Evolutionary conservation across 306 rosid species (phyloP).

Genomic region (Rosa multiflora): DNA sequence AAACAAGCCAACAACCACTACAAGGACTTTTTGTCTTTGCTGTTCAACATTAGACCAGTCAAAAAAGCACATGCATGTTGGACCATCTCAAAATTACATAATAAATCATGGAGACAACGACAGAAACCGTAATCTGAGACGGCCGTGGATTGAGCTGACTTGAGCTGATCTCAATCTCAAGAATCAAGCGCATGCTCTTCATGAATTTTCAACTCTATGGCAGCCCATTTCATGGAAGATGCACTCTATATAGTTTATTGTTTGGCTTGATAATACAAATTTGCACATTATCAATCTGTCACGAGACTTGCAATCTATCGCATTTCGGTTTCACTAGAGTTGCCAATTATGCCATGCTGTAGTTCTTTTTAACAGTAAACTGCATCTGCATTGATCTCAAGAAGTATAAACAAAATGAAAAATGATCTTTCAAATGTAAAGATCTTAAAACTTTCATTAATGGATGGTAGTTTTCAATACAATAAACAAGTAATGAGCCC

Average conservation of each 20-base stretch:
- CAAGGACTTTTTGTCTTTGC: background rate
- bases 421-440: background rate
- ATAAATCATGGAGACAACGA: background rate
- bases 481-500: slow-evolving; percentile 35
- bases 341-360: background rate
- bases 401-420: background rate
- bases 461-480: slow-evolving; percentile 25
- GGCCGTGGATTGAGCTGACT: background rate
- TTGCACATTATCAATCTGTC: background rate
- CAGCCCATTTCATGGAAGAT: background rate
- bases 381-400: background rate
- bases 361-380: background rate
- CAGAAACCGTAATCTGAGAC: background rate
- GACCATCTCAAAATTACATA: no score
- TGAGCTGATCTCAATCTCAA: background rate
- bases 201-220: background rate
- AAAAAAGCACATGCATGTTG: no score
- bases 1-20: background rate
- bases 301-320: background rate
- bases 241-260: background rate
- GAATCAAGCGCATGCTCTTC: background rate
- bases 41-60: background rate
- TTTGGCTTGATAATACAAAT: background rate
- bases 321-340: background rate
- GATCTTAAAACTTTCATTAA: slow-evolving; percentile 28